Percentiles rank a stretch among this genome's conserved stretches.
phyloP scores from a whole-genome alignment of 1,284 basidiomycete species.

The Coniferiporia weirii region DNA sequence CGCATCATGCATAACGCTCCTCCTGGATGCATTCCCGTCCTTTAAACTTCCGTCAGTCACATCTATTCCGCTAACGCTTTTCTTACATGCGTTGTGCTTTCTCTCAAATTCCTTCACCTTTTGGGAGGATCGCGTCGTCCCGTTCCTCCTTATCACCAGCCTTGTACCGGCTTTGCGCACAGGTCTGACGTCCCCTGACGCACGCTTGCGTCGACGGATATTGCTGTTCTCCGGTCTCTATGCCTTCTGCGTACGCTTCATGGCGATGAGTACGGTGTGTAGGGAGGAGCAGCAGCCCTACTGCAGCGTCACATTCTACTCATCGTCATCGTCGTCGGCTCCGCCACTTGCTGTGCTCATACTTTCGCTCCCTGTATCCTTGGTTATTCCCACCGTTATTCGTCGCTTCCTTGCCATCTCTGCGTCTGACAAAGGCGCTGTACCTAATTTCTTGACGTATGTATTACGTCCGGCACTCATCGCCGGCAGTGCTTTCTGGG shows the following conservation, averaged over 20 bases:
- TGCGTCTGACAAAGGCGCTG: slow-evolving; percentile 70
- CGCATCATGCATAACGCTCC: slow-evolving; percentile 32
- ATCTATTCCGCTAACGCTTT: slow-evolving; percentile 45
- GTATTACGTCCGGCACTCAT: slow-evolving; percentile 56
- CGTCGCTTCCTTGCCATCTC: slow-evolving; percentile 58
- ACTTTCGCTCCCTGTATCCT: slow-evolving; percentile 49
- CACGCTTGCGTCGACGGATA: slow-evolving; percentile 70
- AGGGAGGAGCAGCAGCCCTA: slow-evolving; percentile 91
- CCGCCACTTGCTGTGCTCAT: slow-evolving; percentile 56
- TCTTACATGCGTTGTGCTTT: slow-evolving; percentile 70
- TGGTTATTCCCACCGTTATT: slow-evolving; percentile 57
- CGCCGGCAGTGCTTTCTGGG: slow-evolving; percentile 64
- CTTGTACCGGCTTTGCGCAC: slow-evolving; percentile 52
- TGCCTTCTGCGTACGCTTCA: slow-evolving; percentile 67
- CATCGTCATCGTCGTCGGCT: slow-evolving; percentile 58
- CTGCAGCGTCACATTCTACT: slow-evolving; percentile 85
- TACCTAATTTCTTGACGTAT: slow-evolving; percentile 55
- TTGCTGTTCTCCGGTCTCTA: slow-evolving; percentile 65
- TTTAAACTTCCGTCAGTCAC: slow-evolving; percentile 25
- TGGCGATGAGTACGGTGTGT: slow-evolving; percentile 79
- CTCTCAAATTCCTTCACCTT: slow-evolving; percentile 93
- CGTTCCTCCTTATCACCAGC: slow-evolving; percentile 68
- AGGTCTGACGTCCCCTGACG: slow-evolving; percentile 62
- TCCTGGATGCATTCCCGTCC: slow-evolving; percentile 23
- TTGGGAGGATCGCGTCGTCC: slow-evolving; percentile 87